Evolutionary conservation across 2,329 filamentous ascomycete genomes (phyloP).

Genomic region (Metarhizium guizhouense): DNA sequence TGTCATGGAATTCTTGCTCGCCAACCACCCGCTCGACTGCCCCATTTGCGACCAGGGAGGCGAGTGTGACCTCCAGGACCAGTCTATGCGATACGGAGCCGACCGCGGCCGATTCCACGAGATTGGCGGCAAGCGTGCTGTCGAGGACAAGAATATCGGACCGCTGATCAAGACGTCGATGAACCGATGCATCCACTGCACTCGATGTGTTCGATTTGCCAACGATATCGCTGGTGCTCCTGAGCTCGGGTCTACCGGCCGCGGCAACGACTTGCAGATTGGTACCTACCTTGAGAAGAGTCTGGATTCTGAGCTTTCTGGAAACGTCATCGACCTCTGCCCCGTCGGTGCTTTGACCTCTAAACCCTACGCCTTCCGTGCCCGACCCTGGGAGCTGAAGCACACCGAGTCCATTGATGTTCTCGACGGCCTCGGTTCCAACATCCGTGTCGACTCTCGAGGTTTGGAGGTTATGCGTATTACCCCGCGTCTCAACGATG

Average conservation of each 20-base stretch:
- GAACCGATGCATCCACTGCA: slow-evolving; percentile 99
- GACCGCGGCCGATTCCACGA: slow-evolving; percentile 97
- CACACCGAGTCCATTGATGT: slow-evolving; percentile 95
- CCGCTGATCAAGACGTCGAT: slow-evolving; percentile 98
- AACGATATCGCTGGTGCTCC: slow-evolving; percentile 95
- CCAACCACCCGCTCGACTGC: slow-evolving; percentile 94
- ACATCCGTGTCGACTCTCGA: slow-evolving; percentile 86
- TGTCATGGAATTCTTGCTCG: slow-evolving; percentile 96
- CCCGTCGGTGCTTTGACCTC: slow-evolving; percentile 93
- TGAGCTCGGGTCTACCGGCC: slow-evolving; percentile 86
- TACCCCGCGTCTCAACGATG: slow-evolving; percentile 86
- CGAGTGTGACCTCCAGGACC: slow-evolving; percentile 97
- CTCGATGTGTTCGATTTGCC: slow-evolving; percentile 91
- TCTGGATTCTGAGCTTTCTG: slow-evolving; percentile 88
- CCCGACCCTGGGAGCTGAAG: slow-evolving; percentile 93
- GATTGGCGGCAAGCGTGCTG: slow-evolving; percentile 87
- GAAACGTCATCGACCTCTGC: slow-evolving; percentile 96
- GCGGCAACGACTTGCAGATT: slow-evolving; percentile 96
- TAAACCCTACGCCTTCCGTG: slow-evolving; percentile 96
- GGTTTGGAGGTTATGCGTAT: slow-evolving; percentile 96
- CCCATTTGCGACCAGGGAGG: slow-evolving; percentile 98
- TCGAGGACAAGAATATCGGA: slow-evolving; percentile 99
- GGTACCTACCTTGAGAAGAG: slow-evolving; percentile 95
- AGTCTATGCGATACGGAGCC: slow-evolving; percentile 97
- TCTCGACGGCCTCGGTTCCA: slow-evolving; percentile 83